Base-by-base conservation (phyloP, 202 grass and related monocot genomes). In the Cymbopogon flexuosus region DNA sequence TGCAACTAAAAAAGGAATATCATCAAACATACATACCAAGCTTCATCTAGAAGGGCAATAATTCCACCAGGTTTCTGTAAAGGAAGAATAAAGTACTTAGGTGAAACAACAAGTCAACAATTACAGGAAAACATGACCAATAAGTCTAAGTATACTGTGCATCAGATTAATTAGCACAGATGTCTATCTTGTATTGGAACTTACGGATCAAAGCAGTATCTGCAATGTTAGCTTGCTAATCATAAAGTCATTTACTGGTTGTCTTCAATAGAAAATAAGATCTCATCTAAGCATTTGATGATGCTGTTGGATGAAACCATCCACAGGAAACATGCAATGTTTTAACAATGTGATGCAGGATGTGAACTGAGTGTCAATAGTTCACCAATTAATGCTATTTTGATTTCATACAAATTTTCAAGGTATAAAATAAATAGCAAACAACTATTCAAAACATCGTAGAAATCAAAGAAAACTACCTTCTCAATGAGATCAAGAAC, bases 11-110 rank as follows among this genome's bases (percentile, higher is more conserved):
- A 87, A 56, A 51, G 21, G 79, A 30, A 76, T 86, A 43, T 79
- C 73, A 84, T 87, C 46, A 82, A 2, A 31, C 9, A 78, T 64
- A 24, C 90, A 67, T 89, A 97, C 95, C 95, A 98, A 80, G 92
- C 92, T 82, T 98, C 95, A 78, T 98, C 92, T 63, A 98, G 90
- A 88, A 98, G 95, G 77, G 95, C 72, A 83, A 98, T 85, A 78
- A 98, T 98, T 75, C 95, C 95, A 85, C 95, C 95, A 40, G 95
- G 95, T 98, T 98, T 98, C 95, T 98, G 88, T 60, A 84, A 86
- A 62, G 49, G 51, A 79, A 93, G 30, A 73, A 72, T 56, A 4
- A 42, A 45, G 21, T 46, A 45, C 35, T 89, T 52, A 82, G 68
- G 68, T 65, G 29, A 52, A 68, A 74, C 8, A 68, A 27, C 0